phyloP scores from a whole-genome alignment of 179 eudicot genomes.

The Beta lomatogona region DNA sequence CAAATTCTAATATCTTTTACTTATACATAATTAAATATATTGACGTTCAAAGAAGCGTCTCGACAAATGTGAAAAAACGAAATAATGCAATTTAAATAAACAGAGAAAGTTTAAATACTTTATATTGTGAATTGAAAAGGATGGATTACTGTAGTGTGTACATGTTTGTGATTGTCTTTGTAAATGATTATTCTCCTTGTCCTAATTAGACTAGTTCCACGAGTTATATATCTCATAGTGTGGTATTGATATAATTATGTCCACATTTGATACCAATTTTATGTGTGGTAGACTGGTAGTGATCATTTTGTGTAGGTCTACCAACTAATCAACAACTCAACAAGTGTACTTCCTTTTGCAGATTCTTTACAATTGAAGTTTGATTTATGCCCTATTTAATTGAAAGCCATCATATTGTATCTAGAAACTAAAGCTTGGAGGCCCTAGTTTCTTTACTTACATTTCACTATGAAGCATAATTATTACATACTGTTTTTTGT shows the following conservation, averaged over 20 bases:
- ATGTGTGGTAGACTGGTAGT: background rate
- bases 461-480: background rate
- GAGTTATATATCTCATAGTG: background rate
- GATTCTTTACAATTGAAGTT: background rate
- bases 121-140: too few relatives aligned
- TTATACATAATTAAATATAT: too few relatives aligned
- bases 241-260: background rate
- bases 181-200: too few relatives aligned
- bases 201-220: too few relatives aligned
- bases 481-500: background rate
- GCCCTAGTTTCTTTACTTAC: background rate
- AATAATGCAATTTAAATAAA: too few relatives aligned
- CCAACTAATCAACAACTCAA: background rate
- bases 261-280: background rate
- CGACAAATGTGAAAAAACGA: too few relatives aligned
- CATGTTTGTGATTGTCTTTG: too few relatives aligned
- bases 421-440: background rate
- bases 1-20: too few relatives aligned
- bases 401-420: background rate
- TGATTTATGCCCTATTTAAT: constrained; percentile 1
- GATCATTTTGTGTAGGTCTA: background rate
- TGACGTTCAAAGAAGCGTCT: too few relatives aligned
- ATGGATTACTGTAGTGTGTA: too few relatives aligned
- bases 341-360: constrained; percentile 7
- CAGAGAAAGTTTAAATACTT: too few relatives aligned